phyloP scores from a whole-genome alignment of 176 grass and related monocot species.

The Cenchrus americanus region DNA sequence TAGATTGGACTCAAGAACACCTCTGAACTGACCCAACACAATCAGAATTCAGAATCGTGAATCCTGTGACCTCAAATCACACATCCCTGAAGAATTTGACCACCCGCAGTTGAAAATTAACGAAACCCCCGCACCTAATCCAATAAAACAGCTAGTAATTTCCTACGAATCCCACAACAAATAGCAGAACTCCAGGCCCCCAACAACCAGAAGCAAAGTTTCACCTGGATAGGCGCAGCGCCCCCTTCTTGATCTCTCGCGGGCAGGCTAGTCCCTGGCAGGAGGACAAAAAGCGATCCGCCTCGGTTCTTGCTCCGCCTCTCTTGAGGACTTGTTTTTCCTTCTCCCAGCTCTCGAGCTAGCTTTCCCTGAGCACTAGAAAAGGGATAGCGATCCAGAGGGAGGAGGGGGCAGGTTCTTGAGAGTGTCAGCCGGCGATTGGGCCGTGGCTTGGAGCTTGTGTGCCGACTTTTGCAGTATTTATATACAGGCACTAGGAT shows the following conservation, averaged over 20 bases:
- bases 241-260: constrained; percentile 28
- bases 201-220: constrained; percentile 8
- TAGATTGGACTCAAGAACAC: constrained; percentile 38
- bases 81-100: neutral
- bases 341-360: neutral
- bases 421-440: constrained; percentile 58
- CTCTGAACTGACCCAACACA: neutral
- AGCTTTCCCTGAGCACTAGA: constrained; percentile 49
- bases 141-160: neutral
- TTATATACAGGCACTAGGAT: constrained; percentile 33
- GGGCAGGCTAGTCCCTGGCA: neutral
- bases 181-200: neutral
- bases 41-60: neutral
- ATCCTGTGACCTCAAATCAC: neutral
- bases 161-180: neutral
- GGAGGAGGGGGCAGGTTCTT: constrained; percentile 39
- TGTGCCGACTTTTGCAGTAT: constrained; percentile 57
- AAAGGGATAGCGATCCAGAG: constrained; percentile 45
- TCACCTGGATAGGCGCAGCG: neutral
- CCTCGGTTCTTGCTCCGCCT: constrained; percentile 33
- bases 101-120: neutral
- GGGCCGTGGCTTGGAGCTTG: constrained; percentile 42
- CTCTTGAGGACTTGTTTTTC: neutral
- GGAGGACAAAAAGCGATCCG: constrained; percentile 32
- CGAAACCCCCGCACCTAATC: neutral